These are phyloP conservation scores for Backusella tarrabulga DNA, from an alignment of 192 early-diverging fungal genomes.

Conservation along the genomic window DNA sequence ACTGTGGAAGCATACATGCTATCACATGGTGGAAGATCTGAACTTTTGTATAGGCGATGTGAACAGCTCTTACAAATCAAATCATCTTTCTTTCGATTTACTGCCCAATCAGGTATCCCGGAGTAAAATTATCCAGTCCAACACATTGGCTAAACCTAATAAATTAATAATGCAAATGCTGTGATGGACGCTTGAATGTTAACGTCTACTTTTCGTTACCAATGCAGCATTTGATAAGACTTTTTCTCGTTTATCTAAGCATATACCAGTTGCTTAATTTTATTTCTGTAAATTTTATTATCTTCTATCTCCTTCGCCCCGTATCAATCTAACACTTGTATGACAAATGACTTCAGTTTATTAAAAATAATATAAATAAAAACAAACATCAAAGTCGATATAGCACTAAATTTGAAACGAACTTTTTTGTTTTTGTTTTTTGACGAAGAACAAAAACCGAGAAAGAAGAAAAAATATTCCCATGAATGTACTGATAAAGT, in stretches of 20 bases:
- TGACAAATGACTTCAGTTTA: neutral
- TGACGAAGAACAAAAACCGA: too few species aligned
- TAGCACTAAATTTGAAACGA: neutral
- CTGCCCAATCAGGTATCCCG: neutral
- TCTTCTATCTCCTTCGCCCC: neutral
- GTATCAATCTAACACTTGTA: neutral
- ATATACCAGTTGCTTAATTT: neutral
- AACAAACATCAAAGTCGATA: neutral
- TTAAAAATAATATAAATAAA: neutral
- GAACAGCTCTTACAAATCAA: neutral
- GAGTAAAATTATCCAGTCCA: neutral
- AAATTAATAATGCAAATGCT: neutral
- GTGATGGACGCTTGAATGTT: too few species aligned
- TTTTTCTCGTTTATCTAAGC: neutral
- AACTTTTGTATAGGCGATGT: neutral
- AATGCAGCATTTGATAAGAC: neutral
- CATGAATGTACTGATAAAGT: too few species aligned
- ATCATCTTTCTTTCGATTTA: neutral
- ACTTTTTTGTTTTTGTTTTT: too few species aligned
- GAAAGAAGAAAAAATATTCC: too few species aligned
- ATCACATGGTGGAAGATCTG: neutral
- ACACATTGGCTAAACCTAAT: neutral
- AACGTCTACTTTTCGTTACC: too few species aligned
- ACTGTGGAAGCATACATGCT: neutral
- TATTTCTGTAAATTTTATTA: neutral